Evolutionary conservation across 345 rosid genomes (phyloP).

Genomic region (Eucalyptus rudis): DNA sequence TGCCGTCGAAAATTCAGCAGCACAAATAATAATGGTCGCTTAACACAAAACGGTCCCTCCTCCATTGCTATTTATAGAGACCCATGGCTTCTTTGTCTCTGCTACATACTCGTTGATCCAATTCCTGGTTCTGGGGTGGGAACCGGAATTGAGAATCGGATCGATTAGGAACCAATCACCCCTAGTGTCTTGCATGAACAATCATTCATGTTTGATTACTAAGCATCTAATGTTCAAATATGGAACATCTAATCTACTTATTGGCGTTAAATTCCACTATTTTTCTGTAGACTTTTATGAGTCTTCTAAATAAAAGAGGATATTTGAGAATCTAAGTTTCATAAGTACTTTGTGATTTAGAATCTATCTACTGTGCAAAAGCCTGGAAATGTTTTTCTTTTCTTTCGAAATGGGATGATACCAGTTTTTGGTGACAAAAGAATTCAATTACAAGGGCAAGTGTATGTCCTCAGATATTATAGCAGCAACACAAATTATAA

Average conservation of each 20-base stretch:
- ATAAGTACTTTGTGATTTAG: background rate
- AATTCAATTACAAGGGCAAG: background rate
- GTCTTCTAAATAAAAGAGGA: background rate
- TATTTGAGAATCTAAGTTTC: background rate
- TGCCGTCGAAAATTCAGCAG: too few species aligned
- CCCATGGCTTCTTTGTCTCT: too few species aligned
- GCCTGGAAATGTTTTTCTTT: too few species aligned
- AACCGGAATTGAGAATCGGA: too few species aligned
- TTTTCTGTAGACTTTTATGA: background rate
- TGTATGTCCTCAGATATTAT: background rate
- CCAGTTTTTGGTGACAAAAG: too few species aligned
- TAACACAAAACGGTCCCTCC: too few species aligned
- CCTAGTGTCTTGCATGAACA: background rate
- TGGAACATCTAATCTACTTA: background rate
- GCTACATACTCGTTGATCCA: too few species aligned
- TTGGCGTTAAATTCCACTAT: background rate
- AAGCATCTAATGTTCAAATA: background rate
- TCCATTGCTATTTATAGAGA: too few species aligned
- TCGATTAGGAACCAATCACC: fast-evolving
- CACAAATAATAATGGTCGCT: too few species aligned
- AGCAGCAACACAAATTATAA: too few species aligned
- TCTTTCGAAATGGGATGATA: background rate
- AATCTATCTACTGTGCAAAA: background rate
- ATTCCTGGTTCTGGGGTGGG: too few species aligned
- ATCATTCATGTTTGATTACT: background rate